Base-by-base conservation (phyloP, 2,329 filamentous ascomycete genomes). In the Teratosphaeria nubilosa region DNA sequence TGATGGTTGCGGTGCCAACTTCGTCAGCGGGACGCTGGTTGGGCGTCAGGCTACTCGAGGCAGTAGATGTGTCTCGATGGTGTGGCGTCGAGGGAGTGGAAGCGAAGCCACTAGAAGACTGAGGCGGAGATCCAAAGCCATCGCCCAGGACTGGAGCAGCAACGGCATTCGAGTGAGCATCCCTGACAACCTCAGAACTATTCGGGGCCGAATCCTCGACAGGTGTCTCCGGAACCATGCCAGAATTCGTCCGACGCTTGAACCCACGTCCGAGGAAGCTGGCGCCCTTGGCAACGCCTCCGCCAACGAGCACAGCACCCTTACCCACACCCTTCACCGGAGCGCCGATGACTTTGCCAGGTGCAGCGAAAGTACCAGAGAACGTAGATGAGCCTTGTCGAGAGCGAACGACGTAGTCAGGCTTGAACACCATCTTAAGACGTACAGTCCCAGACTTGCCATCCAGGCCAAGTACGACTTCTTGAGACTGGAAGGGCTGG, bases 301-400 rank as follows among this genome's bases (percentile, higher is more conserved):
- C 88, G 24, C 87, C 87, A 1, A 90, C 84, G 22, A 76, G 81
- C 2, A 83, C 85, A 14, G 82, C 87, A 41, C 90, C 91, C 58
- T 85, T 87, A 31, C 89, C 89, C 37, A 88, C 86, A 50, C 91
- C 91, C 76, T 97, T 97, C 74, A 99, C 86, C n/a, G 94, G 95
- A 20, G 87, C 94, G 41, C 92, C 92, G 30, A 97, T 88, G 60
- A 99, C 91, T 74, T 91, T 91, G 53, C 89, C 89, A 30, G 94
- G 90, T 1, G 86, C 81, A 5, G 86, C 87, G 71, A 97, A 96
- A 0, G 91, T 95, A 32, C 91, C 91, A 0, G 87, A 86, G 77
- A 99, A 96, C 1, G 92, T 96, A 0, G 91, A 91, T 0, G 91
- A 94, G 55, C 94, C 94, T 73, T 96, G 90, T 54, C 91, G 83